Evolutionary conservation across 2,329 filamentous ascomycete genomes (phyloP), one percentile per base, ranked within the genome.

Genomic region (Ascochyta viciae-villosae): DNA sequence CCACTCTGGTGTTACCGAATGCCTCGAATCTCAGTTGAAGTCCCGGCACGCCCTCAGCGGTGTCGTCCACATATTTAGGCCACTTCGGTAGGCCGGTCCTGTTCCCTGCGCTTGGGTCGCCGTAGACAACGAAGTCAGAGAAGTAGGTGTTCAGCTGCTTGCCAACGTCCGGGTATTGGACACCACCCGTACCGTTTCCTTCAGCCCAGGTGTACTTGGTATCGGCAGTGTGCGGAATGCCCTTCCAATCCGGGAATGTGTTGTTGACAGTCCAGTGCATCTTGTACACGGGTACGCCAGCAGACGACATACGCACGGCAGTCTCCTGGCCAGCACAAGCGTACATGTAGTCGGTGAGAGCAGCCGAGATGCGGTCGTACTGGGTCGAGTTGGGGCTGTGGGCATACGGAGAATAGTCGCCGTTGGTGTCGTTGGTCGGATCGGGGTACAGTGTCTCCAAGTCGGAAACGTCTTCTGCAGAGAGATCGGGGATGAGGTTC

Each of bases 291-390:
- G 76, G 75, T 0, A 74, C 70, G 0, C 66, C 68, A 4, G 71
- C 73, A 0, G 49, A 45, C 0, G 77, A 74, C 19, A 75, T 64
- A 7, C 77, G 70, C 31, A 76, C 71, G 1, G 78, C 77, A 0
- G 78, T 81, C 54, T 81, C 79, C n/a, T 80, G 78, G 0, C 74
- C 75, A 0, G 79, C 73, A 19, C 78, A 81, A 15, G 78, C 76
- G 54, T 81, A 81, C 27, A 74, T 78, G 45, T 78, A 80, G 60
- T 81, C 80, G 13, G 75, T 75, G 0, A 67, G 57, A 0, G 79
- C 77, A 0, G 78, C 78, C 0, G 76, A 72, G 7, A 81, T 24
- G 4, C 80, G 77, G 35, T 78, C 64, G 41, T 78, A 81, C 54
- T 81, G 80, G 0, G 75, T 77, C 27, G 76, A 75, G 45, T 79